Evolutionary conservation across 1,284 basidiomycete genomes (phyloP).

Genomic region (Chiua sp.): DNA sequence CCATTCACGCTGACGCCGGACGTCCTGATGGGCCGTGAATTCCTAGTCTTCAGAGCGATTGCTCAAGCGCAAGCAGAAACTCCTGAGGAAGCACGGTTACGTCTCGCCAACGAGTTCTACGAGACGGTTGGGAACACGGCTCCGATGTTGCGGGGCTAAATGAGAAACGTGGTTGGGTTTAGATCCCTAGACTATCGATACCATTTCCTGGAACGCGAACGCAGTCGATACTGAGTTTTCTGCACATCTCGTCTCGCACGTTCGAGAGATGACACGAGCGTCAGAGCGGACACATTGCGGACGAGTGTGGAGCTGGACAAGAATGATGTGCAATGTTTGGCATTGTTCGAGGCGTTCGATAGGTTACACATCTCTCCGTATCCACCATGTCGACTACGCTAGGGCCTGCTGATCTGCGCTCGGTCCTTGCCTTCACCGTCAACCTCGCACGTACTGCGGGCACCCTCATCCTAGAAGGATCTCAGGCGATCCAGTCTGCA

Average conservation of each 20-base stretch:
- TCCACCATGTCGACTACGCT: conserved; percentile 29
- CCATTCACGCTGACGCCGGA: conserved; percentile 64
- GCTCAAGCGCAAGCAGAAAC: conserved; percentile 63
- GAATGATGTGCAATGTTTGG: not conserved
- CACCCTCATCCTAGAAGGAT: conserved; percentile 75
- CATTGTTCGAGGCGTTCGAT: too few species aligned
- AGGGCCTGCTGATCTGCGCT: conserved; percentile 47
- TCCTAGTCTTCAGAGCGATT: conserved; percentile 78
- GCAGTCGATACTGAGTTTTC: not conserved
- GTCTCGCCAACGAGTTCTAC: conserved; percentile 87
- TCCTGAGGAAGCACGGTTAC: conserved; percentile 71
- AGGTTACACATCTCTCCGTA: not conserved
- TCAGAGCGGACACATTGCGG: too few species aligned
- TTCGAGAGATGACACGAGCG: conserved; percentile 3
- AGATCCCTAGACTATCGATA: conserved; percentile 6
- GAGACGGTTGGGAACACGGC: conserved; percentile 69
- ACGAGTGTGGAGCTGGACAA: not conserved
- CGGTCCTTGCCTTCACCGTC: conserved; percentile 76
- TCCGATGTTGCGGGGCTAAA: conserved; percentile 14
- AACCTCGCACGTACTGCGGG: conserved; percentile 75
- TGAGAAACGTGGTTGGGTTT: not conserved
- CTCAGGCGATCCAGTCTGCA: conserved; percentile 66
- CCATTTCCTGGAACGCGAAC: not conserved
- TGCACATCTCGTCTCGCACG: conserved; percentile 1
- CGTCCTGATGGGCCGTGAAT: conserved; percentile 84